A percentile compares a stretch with the other conserved stretches of the same genome.
These are phyloP conservation scores for Candida golubevii DNA, from an alignment of 805 yeast genomes.

Conservation along the genomic window DNA sequence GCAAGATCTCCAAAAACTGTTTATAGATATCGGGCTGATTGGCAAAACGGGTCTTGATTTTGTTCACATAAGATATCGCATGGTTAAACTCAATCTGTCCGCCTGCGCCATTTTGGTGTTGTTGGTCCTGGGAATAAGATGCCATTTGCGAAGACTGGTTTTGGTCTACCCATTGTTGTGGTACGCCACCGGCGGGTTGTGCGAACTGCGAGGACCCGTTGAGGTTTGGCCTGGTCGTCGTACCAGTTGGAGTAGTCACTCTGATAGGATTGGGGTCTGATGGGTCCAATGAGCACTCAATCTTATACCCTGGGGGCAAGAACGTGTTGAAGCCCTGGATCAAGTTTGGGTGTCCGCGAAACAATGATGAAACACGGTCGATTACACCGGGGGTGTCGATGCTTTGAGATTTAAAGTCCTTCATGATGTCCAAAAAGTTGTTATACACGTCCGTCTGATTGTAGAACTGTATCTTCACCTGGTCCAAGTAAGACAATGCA, in stretches of 20 bases:
- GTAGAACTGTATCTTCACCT: conserved; percentile 88
- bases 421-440: conserved; percentile 95
- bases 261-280: conserved; percentile 87
- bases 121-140: conserved; percentile 2
- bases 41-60: conserved; percentile 89
- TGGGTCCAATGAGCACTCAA: conserved; percentile 87
- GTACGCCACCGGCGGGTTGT: conserved; percentile 4
- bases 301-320: conserved; percentile 92
- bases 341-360: conserved; percentile 87
- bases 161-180: conserved; percentile 8
- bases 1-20: conserved; percentile 88
- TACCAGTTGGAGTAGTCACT: conserved; percentile 94
- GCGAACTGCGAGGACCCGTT: conserved; percentile 8
- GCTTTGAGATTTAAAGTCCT: conserved; percentile 93
- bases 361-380: conserved; percentile 86
- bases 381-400: conserved; percentile 99
- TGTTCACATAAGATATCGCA: conserved; percentile 93
- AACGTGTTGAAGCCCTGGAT: conserved; percentile 98
- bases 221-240: conserved; percentile 60
- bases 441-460: conserved; percentile 94
- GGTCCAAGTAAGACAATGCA: conserved; percentile 92
- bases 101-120: conserved; percentile 24
- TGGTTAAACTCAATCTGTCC: conserved; percentile 93
- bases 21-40: conserved; percentile 95
- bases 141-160: conserved; percentile 3